Evolutionary conservation across 1,284 basidiomycete species (phyloP), one percentile per base, ranked within the genome.

Genomic region (Malassezia arunalokei): DNA sequence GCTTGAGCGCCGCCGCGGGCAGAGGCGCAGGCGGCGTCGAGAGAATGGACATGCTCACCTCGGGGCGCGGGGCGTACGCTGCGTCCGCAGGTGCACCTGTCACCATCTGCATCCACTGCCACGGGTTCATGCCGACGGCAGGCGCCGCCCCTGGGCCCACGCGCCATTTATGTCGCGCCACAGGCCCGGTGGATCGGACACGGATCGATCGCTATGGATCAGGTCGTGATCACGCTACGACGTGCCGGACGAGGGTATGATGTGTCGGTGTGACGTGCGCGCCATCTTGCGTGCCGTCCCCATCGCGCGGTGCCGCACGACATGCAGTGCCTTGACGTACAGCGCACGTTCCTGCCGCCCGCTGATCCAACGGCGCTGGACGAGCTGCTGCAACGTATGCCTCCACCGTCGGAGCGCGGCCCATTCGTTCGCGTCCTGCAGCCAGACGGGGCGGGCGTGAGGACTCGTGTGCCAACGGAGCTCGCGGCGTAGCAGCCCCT

Each of bases 401-500:
- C 33, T 32, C 45, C 45, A 53, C 1, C 39, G 28, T 12, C 40
- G 28, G n/a, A 49, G 17, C 15, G 48, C 14, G 5, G 46, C 27
- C 20, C 28, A 39, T 29, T 49, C 46, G 14, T 54, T 54, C 8
- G 24, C 40, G 6, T 8, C 28, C 15, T 49, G 33, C 8, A 28
- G 41, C 45, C 40, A 49, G 8, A 50, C 12, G 9, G 24, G 32
- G 32, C 12, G 20, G 9, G 11, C 24, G 35, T 15, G 15, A 1
- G 12, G n/a, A 6, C 7, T 39, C n/a, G 12, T 31, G 24, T 49
- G 35, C 53, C 53, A 55, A 14, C 39, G 35, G 2, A 33, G 39
- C 17, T 50, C 48, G 11, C 53, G 53, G 8, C 43, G 47, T 7
- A 49, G 29, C 0, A 41, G 37, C 3, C 53, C 53, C 6, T 46